These are phyloP conservation scores for Colletotrichum graminicola DNA, from an alignment of 2,329 filamentous ascomycete species.

Conservation along the genomic window DNA sequence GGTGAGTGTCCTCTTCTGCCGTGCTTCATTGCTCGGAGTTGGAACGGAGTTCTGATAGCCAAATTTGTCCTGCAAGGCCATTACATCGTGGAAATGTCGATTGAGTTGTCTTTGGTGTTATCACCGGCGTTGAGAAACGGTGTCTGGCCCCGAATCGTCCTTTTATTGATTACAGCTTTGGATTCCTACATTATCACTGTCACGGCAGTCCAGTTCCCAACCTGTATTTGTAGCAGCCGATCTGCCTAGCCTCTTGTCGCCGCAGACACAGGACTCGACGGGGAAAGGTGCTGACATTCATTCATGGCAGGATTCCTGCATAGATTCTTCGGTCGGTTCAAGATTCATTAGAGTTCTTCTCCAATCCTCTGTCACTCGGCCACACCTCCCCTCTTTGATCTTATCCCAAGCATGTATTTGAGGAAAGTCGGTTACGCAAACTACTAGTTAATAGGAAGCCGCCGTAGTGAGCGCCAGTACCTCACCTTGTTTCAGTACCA, in stretches of 20 bases:
- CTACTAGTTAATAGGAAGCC: background rate
- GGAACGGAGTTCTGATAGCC: background rate
- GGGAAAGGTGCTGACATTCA: background rate
- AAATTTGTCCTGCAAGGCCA: background rate
- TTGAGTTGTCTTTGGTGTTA: background rate
- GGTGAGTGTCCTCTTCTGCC: slow-evolving; percentile 3
- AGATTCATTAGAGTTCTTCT: background rate
- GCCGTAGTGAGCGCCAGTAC: too few species aligned
- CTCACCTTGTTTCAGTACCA: background rate
- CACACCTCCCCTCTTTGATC: background rate
- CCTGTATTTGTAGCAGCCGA: background rate
- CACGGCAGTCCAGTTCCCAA: background rate
- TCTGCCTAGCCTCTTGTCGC: background rate
- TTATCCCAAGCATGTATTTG: background rate
- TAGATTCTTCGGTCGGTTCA: background rate
- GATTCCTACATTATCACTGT: background rate
- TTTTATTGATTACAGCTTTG: background rate
- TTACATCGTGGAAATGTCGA: background rate
- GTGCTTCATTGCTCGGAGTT: background rate
- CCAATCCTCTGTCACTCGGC: background rate
- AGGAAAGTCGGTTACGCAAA: background rate
- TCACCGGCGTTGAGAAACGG: background rate
- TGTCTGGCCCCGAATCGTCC: background rate
- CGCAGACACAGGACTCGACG: background rate
- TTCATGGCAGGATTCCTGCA: background rate